Evolutionary conservation across 306 rosid genomes (phyloP), one percentile per base, ranked within the genome.

Genomic region (Alnus glutinosa): DNA sequence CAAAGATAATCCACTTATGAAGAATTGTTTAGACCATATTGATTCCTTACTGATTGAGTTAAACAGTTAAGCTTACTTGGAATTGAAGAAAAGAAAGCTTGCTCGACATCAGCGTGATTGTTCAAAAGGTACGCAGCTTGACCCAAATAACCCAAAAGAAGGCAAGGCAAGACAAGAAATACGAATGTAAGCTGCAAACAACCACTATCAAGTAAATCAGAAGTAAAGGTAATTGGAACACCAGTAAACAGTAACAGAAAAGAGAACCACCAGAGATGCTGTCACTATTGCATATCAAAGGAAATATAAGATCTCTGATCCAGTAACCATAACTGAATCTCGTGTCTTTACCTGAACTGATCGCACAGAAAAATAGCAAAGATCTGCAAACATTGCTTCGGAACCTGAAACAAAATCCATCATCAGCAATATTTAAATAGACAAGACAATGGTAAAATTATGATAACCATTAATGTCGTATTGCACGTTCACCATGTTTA

Each of bases 301-400:
- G 66, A 80, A 76, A 59, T 19, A 4, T 18, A 73, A 64, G 49
- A 18, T 34, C 37, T 62, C n/a, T 42, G 19, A 47, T 36, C 39
- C 37, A 68, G 48, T 6, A 42, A 67, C 51, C 47, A 46, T 23
- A 59, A 59, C 52, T 48, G 48, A 54, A 64, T 50, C n/a, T 52
- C 66, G 49, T 61, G 75, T 70, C 74, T 77, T 85, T 87, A 94
- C 98, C 97, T 94, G 98, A 80, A 94, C 97, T 73, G 98, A 92
- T 79, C 90, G 90, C 46, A 94, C 97, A 82, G 97, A 81, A 82
- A 94, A 94, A 85, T 94, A 91, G 89, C 97, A 94, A 86, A 94
- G 98, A 87, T 94, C 97, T 16, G 97, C 98, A 78, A 94, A 94
- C 97, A 94, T 94, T 77, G 98, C 98, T 86, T 94, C 98, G 3